These are phyloP conservation scores for Bruguiera sexangula DNA, from an alignment of 345 rosid species.

Conservation along the genomic window DNA sequence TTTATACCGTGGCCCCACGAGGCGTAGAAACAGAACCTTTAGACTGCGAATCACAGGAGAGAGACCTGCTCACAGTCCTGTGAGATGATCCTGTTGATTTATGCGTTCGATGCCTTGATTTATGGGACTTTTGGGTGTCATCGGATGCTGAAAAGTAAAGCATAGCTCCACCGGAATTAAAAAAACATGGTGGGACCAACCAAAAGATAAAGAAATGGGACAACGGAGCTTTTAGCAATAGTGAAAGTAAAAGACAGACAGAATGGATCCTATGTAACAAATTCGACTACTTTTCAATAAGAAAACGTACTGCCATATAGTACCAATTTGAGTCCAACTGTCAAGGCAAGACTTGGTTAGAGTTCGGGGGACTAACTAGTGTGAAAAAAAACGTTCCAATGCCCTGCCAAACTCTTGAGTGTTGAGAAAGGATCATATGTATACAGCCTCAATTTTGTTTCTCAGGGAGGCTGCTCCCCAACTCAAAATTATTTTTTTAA, in stretches of 20 bases:
- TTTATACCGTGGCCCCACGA: slow-evolving; percentile 50
- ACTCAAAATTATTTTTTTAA: too few relatives aligned
- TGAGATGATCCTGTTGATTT: slow-evolving; percentile 73
- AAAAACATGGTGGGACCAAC: slow-evolving; percentile 36
- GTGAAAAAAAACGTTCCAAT: not conserved
- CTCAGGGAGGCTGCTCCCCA: too few relatives aligned
- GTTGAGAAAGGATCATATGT: too few relatives aligned
- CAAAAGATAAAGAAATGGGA: slow-evolving; percentile 39
- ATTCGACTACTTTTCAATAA: slow-evolving; percentile 27
- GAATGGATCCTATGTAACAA: slow-evolving; percentile 65
- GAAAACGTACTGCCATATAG: slow-evolving; percentile 6
- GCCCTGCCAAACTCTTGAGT: too few relatives aligned
- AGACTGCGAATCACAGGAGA: slow-evolving; percentile 82
- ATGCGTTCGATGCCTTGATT: slow-evolving; percentile 65
- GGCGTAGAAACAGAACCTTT: slow-evolving; percentile 57
- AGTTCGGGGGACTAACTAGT: not conserved
- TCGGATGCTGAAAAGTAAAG: slow-evolving; percentile 55
- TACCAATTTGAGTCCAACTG: slow-evolving; percentile 8
- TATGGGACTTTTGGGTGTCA: slow-evolving; percentile 77
- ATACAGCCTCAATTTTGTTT: too few relatives aligned
- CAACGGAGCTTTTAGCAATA: slow-evolving; percentile 39
- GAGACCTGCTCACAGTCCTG: slow-evolving; percentile 62
- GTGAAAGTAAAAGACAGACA: slow-evolving; percentile 60
- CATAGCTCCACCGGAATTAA: slow-evolving; percentile 27
- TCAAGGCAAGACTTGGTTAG: slow-evolving; percentile 10